Conservation (phyloP, 2,329 filamentous ascomycete genomes). For the Aureobasidium sp. region DNA sequence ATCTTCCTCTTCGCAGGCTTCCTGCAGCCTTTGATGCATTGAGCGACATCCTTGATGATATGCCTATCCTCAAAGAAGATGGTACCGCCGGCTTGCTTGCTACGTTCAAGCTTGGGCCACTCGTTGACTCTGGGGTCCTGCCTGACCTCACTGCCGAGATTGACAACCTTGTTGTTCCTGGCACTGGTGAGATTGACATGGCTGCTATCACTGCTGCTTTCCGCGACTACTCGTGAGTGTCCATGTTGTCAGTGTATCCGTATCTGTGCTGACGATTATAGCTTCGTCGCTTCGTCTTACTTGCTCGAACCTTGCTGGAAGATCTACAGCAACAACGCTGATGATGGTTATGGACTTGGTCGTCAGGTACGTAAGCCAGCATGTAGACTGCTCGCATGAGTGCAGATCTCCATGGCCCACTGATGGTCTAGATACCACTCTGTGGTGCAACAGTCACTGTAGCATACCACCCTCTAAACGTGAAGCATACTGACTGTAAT, state of each 20-base stretch:
- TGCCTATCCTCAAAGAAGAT: slow-evolving; percentile 68
- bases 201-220: slow-evolving; percentile 79
- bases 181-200: slow-evolving; percentile 63
- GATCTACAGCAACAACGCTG: slow-evolving; percentile 47
- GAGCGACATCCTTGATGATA: slow-evolving; percentile 62
- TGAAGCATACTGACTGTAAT: no score
- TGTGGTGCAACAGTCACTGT: no score
- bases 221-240: slow-evolving; percentile 62
- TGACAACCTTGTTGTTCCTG: slow-evolving; percentile 29
- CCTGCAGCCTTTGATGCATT: slow-evolving; percentile 66
- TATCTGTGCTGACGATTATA: neutral
- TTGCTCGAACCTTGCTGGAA: slow-evolving; percentile 86
- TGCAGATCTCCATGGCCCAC: no score
- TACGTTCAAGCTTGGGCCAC: slow-evolving; percentile 61
- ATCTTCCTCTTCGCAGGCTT: slow-evolving; percentile 43
- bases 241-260: no score
- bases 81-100: slow-evolving; percentile 73
- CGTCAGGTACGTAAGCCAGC: slow-evolving; percentile 43
- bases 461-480: no score
- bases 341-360: slow-evolving; percentile 69
- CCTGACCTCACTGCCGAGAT: slow-evolving; percentile 68
- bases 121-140: slow-evolving; percentile 56
- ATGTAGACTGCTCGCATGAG: no score
- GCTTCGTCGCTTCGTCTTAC: slow-evolving; percentile 78
- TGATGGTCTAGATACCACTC: no score